Percentiles rank a stretch among this genome's conserved stretches.
phyloP scores from a whole-genome alignment of 1,284 basidiomycete species.

The Rugosomyces carneus region DNA sequence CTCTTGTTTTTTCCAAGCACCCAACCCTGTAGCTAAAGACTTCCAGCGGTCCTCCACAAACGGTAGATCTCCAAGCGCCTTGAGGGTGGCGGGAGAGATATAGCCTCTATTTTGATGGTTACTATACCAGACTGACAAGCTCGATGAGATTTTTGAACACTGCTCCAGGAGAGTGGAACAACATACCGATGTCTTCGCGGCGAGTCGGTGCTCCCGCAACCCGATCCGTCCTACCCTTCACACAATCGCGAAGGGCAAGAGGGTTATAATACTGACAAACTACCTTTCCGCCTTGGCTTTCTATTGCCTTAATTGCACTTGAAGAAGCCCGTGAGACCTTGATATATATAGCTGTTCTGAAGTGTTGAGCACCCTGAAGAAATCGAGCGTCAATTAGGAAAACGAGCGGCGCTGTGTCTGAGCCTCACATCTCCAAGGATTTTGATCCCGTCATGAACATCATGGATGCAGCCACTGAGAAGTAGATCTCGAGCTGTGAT shows the following conservation, averaged over 20 bases:
- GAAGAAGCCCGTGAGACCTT: constrained; percentile 83
- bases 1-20: constrained; percentile 52
- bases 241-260: constrained; percentile 75
- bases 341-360: constrained; percentile 76
- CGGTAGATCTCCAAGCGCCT: constrained; percentile 47
- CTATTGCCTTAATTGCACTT: constrained; percentile 81
- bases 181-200: constrained; percentile 79
- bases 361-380: constrained; percentile 54
- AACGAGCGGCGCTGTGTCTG: constrained; percentile 1
- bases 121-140: constrained; percentile 66
- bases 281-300: constrained; percentile 77
- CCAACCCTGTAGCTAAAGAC: constrained; percentile 53
- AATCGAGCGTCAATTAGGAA: constrained; percentile 3
- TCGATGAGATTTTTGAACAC: not conserved
- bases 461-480: constrained; percentile 82
- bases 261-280: constrained; percentile 92
- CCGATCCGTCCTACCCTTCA: constrained; percentile 68
- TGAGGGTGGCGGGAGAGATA: constrained; percentile 50
- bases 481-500: constrained; percentile 88
- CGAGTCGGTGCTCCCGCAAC: constrained; percentile 76
- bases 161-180: constrained; percentile 1
- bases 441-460: constrained; percentile 88
- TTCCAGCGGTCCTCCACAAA: constrained; percentile 66
- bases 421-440: constrained; percentile 74
- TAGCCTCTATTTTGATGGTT: constrained; percentile 69